Evolutionary conservation across 164 flowering plant genomes (phyloP).

Genomic region (Brasenia schreberi): DNA sequence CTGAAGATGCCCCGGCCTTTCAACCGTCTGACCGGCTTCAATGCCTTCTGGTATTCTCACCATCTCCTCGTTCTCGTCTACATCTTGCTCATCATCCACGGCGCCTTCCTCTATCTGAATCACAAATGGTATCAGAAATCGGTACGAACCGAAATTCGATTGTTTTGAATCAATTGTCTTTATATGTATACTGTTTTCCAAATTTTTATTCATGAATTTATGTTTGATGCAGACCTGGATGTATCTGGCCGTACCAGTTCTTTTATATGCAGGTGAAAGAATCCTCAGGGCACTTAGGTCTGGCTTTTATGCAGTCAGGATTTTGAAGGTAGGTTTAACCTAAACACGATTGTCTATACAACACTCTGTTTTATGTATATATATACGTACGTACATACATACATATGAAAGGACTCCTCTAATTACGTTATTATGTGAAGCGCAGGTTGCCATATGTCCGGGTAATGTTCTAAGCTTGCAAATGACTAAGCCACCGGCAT

Average conservation of each 20-base stretch:
- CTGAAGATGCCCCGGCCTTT: slow-evolving; percentile 86
- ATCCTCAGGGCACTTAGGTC: slow-evolving; percentile 77
- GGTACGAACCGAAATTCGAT: slow-evolving; percentile 24
- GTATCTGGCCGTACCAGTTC: slow-evolving; percentile 79
- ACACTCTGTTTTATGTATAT: background rate
- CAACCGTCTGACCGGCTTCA: slow-evolving; percentile 80
- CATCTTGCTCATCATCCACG: slow-evolving; percentile 71
- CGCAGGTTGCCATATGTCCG: slow-evolving; percentile 88
- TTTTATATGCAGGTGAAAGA: slow-evolving; percentile 81
- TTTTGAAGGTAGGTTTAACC: slow-evolving; percentile 46
- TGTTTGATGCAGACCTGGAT: slow-evolving; percentile 79
- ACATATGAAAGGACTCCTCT: background rate
- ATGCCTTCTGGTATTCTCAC: slow-evolving; percentile 98
- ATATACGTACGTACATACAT: too few relatives aligned
- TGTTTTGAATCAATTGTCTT: too few relatives aligned
- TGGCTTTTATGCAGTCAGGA: slow-evolving; percentile 55
- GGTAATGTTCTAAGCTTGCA: slow-evolving; percentile 86
- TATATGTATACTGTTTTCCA: background rate
- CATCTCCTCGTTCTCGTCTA: slow-evolving; percentile 81
- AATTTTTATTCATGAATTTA: background rate
- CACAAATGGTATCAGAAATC: slow-evolving; percentile 76
- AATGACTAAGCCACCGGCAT: slow-evolving; percentile 90
- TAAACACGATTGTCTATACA: background rate
- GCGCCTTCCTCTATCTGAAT: slow-evolving; percentile 63
- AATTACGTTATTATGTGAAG: background rate